Conservation (phyloP, 2,329 filamentous ascomycete species). For the Domatiomyces catenatus region DNA sequence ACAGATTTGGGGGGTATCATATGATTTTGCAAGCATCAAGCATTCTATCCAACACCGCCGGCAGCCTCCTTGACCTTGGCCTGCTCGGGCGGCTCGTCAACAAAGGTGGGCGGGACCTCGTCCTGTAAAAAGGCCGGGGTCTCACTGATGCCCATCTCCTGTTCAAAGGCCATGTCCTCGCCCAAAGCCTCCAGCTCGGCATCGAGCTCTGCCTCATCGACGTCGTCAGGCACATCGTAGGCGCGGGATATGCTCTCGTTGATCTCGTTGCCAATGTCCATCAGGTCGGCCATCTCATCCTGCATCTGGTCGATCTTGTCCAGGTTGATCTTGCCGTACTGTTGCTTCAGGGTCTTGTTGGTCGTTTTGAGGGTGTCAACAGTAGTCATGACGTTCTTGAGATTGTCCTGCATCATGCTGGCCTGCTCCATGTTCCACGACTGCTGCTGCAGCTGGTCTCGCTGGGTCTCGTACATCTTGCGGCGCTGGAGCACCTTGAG, state of each 20-base stretch:
- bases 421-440: constrained; percentile 99
- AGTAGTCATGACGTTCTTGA: constrained; percentile 96
- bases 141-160: constrained; percentile 37
- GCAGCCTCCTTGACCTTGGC: constrained; percentile 63
- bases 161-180: constrained; percentile 79
- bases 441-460: constrained; percentile 84
- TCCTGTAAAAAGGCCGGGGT: constrained; percentile 81
- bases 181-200: constrained; percentile 90
- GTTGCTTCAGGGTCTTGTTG: constrained; percentile 77
- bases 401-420: constrained; percentile 94
- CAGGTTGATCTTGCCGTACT: constrained; percentile 94
- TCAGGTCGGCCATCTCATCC: constrained; percentile 96
- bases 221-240: constrained; percentile 92
- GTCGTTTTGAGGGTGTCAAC: constrained; percentile 96
- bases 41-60: constrained; percentile 22
- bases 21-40: not conserved
- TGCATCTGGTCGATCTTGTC: constrained; percentile 96
- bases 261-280: constrained; percentile 97
- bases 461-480: constrained; percentile 86
- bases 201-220: constrained; percentile 91
- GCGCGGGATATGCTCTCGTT: constrained; percentile 82
- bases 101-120: constrained; percentile 71
- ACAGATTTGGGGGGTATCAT: not conserved
- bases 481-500: constrained; percentile 85
- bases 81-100: constrained; percentile 72